These are phyloP conservation scores for Mangifera indica DNA, from an alignment of 345 rosid genomes.

Conservation along the genomic window DNA sequence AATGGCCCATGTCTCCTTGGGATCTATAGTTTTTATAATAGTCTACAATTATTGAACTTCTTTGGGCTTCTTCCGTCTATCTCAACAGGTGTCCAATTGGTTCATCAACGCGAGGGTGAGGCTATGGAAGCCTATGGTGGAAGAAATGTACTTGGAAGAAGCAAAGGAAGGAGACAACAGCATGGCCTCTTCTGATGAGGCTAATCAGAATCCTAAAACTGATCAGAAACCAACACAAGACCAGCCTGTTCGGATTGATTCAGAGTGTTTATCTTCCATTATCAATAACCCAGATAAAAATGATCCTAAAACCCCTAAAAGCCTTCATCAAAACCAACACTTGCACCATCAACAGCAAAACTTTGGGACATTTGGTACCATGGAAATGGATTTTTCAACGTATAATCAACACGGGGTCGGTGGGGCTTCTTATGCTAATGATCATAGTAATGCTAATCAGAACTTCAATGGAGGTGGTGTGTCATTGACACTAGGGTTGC, in stretches of 20 bases:
- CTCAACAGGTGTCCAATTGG: slow-evolving; percentile 76
- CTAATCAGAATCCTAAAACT: slow-evolving; percentile 27
- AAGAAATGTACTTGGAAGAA: slow-evolving; percentile 96
- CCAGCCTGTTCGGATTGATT: slow-evolving; percentile 70
- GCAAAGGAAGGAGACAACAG: slow-evolving; percentile 51
- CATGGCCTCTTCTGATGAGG: slow-evolving; percentile 45
- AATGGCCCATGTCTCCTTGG: slow-evolving; percentile 35
- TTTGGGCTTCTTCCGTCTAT: no score
- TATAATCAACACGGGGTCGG: slow-evolving; percentile 52
- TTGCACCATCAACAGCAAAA: slow-evolving; percentile 31
- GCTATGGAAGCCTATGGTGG: slow-evolving; percentile 99
- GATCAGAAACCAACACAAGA: slow-evolving; percentile 70
- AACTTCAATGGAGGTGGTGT: slow-evolving; percentile 65
- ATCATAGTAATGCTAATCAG: slow-evolving; percentile 20
- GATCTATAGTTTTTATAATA: slow-evolving; percentile 16
- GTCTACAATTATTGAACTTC: slow-evolving; percentile 24
- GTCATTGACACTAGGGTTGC: slow-evolving; percentile 92
- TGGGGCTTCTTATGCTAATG: slow-evolving; percentile 42
- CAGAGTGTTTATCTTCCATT: slow-evolving; percentile 87
- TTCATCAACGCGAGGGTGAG: slow-evolving; percentile 99
- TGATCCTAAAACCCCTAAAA: slow-evolving; percentile 32
- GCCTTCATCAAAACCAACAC: slow-evolving; percentile 32
- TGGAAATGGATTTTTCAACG: slow-evolving; percentile 65
- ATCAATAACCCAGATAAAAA: slow-evolving; percentile 51
- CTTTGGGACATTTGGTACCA: slow-evolving; percentile 44